Conservation (phyloP, 306 rosid genomes). For the Canavalia gladiata region DNA sequence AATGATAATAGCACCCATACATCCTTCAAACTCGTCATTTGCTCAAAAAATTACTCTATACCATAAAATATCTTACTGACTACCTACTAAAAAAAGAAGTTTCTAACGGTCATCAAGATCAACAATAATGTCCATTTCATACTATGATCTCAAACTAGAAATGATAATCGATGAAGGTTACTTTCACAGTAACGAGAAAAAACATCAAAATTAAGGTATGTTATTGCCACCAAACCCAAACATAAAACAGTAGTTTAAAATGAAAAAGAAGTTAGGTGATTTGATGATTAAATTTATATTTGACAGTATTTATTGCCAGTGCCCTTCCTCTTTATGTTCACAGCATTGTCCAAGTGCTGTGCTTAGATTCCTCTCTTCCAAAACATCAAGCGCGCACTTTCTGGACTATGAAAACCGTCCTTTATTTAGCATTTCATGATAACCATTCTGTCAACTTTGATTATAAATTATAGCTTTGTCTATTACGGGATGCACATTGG, state of each 20-base stretch:
- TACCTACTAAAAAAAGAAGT: neutral
- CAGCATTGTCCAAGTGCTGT: neutral
- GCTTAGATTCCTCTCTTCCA: constrained; percentile 3
- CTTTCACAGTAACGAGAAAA: neutral
- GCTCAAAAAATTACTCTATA: constrained; percentile 7
- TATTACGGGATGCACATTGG: neutral
- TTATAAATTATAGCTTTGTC: neutral
- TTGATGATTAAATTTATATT: neutral
- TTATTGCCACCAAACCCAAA: neutral
- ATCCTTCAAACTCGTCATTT: neutral
- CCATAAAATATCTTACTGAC: neutral
- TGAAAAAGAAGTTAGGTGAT: neutral
- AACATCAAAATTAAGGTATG: neutral
- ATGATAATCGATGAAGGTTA: neutral
- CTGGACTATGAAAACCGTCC: constrained; percentile 12
- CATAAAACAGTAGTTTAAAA: neutral
- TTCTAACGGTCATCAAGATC: neutral
- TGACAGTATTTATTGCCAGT: neutral
- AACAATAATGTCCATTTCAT: neutral
- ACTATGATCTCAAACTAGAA: neutral
- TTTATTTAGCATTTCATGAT: constrained; percentile 28
- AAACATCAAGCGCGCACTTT: constrained; percentile 8
- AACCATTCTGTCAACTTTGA: constrained; percentile 17
- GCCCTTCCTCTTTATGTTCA: neutral
- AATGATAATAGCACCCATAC: neutral